Evolutionary conservation across 495 filamentous ascomycete genomes (phyloP).

Genomic region (Lophiostoma macrostomum): DNA sequence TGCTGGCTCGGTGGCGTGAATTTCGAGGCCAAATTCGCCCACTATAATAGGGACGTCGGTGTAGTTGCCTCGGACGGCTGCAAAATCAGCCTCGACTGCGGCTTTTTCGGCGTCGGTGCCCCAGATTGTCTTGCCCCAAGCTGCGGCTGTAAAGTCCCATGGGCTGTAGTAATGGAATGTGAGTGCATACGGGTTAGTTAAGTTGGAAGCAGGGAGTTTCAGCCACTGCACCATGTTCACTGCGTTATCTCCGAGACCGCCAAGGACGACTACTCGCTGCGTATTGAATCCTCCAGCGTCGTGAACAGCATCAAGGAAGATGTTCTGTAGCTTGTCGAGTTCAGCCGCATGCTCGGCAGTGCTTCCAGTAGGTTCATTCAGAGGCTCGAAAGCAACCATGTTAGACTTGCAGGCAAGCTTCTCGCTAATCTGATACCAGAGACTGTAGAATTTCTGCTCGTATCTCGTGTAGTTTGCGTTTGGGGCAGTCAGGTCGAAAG

Average conservation of each 20-base stretch:
- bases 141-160: constrained; percentile 52
- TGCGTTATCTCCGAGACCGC: constrained; percentile 49
- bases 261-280: constrained; percentile 54
- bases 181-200: constrained; percentile 55
- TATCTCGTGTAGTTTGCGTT: constrained; percentile 49
- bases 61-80: constrained; percentile 50
- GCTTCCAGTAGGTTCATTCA: constrained; percentile 59
- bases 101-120: constrained; percentile 54
- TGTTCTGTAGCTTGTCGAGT: constrained; percentile 54
- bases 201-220: constrained; percentile 42
- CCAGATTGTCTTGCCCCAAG: constrained; percentile 59
- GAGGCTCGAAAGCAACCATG: constrained; percentile 54
- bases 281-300: constrained; percentile 55
- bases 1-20: constrained; percentile 49
- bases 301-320: constrained; percentile 53
- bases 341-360: constrained; percentile 47
- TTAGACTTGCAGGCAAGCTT: constrained; percentile 53
- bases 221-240: constrained; percentile 54
- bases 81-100: constrained; percentile 48
- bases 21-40: constrained; percentile 54
- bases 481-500: constrained; percentile 51
- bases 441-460: constrained; percentile 53
- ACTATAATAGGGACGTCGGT: constrained; percentile 53
- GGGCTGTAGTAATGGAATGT: constrained; percentile 63
- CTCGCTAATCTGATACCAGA: constrained; percentile 58